Evolutionary conservation across 2,329 filamentous ascomycete species (phyloP).

Genomic region (Kalaharituber pfeilii): DNA sequence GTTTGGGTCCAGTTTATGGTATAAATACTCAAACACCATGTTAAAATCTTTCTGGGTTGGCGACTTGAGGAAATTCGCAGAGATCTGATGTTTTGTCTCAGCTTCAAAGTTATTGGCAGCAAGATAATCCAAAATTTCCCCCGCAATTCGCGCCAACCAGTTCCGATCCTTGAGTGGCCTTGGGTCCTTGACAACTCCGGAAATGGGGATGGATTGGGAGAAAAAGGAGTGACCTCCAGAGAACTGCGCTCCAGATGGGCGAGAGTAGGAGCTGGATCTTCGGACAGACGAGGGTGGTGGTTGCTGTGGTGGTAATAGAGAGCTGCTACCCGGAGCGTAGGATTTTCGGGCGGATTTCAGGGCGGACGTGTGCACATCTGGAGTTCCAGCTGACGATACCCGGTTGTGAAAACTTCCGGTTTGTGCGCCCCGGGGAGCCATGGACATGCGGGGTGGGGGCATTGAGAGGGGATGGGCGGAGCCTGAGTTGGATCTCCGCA

Average conservation of each 20-base stretch:
- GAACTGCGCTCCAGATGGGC: conserved; percentile 52
- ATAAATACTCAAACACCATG: conserved; percentile 94
- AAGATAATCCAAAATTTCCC: conserved; percentile 82
- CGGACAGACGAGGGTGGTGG: conserved; percentile 39
- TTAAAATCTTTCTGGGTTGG: conserved; percentile 98
- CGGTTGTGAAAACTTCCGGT: conserved; percentile 11
- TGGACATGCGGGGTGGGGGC: conserved; percentile 37
- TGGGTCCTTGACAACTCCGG: conserved; percentile 71
- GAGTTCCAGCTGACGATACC: conserved; percentile 9
- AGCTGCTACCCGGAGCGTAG: conserved; percentile 40
- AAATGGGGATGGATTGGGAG: conserved; percentile 47
- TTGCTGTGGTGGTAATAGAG: conserved; percentile 29
- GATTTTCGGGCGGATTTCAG: conserved; percentile 56
- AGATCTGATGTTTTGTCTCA: conserved; percentile 90
- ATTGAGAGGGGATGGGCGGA: conserved; percentile 41
- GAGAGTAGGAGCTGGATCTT: conserved; percentile 68
- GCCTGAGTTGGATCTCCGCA: conserved; percentile 79
- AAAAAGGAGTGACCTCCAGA: conserved; percentile 81
- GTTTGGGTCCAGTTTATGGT: conserved; percentile 83
- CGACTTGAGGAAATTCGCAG: conserved; percentile 75
- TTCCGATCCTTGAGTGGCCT: conserved; percentile 65
- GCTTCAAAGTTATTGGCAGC: conserved; percentile 90
- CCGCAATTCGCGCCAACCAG: conserved; percentile 66
- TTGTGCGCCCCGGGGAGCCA: conserved; percentile 7
- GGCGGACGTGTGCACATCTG: conserved; percentile 60